Evolutionary conservation across 139 green algal species (phyloP).

Genomic region (Gonium pectorale): DNA sequence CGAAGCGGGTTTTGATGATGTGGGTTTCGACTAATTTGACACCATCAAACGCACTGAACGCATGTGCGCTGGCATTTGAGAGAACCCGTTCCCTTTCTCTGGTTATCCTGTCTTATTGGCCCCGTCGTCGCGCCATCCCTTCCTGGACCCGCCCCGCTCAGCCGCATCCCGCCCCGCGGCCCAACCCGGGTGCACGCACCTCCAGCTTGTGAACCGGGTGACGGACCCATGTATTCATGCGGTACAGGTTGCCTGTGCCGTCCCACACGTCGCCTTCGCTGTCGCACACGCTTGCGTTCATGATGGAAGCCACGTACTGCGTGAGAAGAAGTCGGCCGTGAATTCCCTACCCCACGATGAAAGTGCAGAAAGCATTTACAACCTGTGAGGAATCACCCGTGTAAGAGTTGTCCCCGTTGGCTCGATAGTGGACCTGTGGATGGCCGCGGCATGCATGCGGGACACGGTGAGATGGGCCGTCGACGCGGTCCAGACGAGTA

Average conservation of each 20-base stretch:
- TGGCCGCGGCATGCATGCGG: not conserved
- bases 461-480: no score
- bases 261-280: not conserved
- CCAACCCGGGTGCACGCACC: no score
- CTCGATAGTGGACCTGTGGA: not conserved
- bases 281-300: not conserved
- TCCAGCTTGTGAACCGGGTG: not conserved
- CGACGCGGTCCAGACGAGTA: not conserved
- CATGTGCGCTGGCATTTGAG: no score
- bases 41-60: no score
- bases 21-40: no score
- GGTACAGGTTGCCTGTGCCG: not conserved
- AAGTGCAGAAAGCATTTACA: not conserved
- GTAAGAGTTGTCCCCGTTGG: not conserved
- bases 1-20: no score
- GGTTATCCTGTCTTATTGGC: no score
- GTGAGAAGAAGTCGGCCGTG: not conserved
- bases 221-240: not conserved
- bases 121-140: no score
- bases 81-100: no score
- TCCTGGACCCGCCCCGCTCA: no score
- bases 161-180: no score
- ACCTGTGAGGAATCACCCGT: not conserved
- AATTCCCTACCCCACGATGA: not conserved
- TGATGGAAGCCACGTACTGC: not conserved